These are phyloP conservation scores for Dryadomyces quercivorus DNA, from an alignment of 2,329 filamentous ascomycete species.

Conservation along the genomic window DNA sequence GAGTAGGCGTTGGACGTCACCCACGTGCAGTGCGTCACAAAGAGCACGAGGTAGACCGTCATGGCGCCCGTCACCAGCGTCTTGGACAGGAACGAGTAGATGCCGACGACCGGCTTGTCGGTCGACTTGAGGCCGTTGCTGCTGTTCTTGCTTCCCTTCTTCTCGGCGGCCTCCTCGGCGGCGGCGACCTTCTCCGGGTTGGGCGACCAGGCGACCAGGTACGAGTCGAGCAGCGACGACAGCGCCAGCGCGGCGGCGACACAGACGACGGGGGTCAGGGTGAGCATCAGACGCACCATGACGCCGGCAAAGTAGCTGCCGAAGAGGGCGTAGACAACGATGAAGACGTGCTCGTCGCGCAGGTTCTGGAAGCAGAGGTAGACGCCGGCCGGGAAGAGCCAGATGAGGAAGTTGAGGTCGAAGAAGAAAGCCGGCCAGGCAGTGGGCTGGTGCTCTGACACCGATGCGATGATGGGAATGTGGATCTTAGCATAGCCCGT, in stretches of 20 bases:
- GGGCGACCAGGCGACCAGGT: conserved; percentile 57
- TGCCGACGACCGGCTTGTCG: conserved; percentile 63
- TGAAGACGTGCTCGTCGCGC: conserved; percentile 92
- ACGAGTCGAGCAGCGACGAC: conserved; percentile 81
- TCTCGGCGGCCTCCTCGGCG: conserved; percentile 32
- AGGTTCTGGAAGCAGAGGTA: conserved; percentile 96
- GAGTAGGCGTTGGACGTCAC: conserved; percentile 98
- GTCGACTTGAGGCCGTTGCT: conserved; percentile 52
- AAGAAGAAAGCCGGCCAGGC: conserved; percentile 99
- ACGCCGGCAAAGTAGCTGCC: conserved; percentile 97
- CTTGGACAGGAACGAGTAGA: conserved; percentile 75
- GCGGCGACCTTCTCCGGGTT: conserved; percentile 31
- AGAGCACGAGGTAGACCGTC: conserved; percentile 74
- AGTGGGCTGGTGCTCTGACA: conserved; percentile 97
- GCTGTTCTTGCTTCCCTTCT: conserved; percentile 35
- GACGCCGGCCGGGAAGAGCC: conserved; percentile 72
- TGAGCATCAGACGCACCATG: conserved; percentile 99
- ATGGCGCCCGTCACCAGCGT: conserved; percentile 59
- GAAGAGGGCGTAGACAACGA: conserved; percentile 93
- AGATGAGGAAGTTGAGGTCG: conserved; percentile 94
- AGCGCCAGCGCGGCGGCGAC: conserved; percentile 82
- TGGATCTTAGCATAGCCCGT: conserved; percentile 98
- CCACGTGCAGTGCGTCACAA: conserved; percentile 97
- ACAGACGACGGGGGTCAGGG: conserved; percentile 89
- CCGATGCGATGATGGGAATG: conserved; percentile 98